Conservation (phyloP, 129 eudicot genomes). For the Chrysanthemum makinoi region DNA sequence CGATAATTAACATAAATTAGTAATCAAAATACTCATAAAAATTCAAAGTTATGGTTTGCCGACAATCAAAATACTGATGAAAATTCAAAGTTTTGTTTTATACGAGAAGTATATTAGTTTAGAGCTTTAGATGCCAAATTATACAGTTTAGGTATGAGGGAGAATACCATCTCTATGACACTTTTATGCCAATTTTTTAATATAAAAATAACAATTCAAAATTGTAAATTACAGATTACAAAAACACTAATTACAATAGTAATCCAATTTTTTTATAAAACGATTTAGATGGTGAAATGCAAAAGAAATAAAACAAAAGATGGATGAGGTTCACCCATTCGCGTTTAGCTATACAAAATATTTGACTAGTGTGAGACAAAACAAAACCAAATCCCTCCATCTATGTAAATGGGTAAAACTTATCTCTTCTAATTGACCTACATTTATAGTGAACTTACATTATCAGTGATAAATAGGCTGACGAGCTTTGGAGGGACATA, state of each 20-base stretch:
- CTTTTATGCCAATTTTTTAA: neutral
- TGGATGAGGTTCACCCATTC: too few species aligned
- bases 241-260: neutral
- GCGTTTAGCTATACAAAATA: neutral
- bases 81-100: too few species aligned
- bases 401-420: neutral
- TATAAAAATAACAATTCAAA: too few species aligned
- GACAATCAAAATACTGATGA: neutral
- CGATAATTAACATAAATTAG: neutral
- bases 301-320: too few species aligned
- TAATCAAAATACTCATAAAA: neutral
- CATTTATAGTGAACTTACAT: slow-evolving; percentile 55
- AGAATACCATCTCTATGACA: neutral
- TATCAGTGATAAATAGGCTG: slow-evolving; percentile 90
- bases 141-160: too few species aligned
- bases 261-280: neutral
- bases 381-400: neutral
- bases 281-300: too few species aligned
- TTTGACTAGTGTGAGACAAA: neutral
- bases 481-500: slow-evolving; percentile 97
- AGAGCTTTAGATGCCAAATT: too few species aligned
- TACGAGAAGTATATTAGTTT: too few species aligned
- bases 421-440: neutral
- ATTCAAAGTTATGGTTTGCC: neutral
- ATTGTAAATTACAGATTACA: too few species aligned